These are phyloP conservation scores for Phytophthora europaea DNA, from an alignment of 352 stramenopile genomes.

Conservation along the genomic window DNA sequence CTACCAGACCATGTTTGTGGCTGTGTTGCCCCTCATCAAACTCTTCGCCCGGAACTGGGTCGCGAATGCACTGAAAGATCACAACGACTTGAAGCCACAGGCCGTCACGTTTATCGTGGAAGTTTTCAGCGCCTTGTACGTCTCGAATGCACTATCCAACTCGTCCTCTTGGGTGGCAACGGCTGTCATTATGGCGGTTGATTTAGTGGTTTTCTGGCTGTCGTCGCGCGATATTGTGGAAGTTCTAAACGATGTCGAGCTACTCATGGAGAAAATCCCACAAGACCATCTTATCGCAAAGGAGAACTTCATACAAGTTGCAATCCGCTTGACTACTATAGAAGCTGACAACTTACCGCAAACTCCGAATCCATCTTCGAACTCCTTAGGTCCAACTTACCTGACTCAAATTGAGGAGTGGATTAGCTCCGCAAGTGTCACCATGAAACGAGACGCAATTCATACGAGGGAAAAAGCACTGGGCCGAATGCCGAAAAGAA, in stretches of 20 bases:
- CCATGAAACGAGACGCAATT: background rate
- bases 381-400: background rate
- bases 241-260: slow-evolving; percentile 14
- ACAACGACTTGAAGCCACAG: slow-evolving; percentile 7
- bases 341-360: background rate
- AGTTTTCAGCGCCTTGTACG: slow-evolving; percentile 14
- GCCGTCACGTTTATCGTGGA: slow-evolving; percentile 13
- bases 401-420: slow-evolving; percentile 1
- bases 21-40: background rate
- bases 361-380: background rate
- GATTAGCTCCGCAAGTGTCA: background rate
- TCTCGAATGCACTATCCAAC: background rate
- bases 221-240: slow-evolving; percentile 3
- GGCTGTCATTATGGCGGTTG: background rate
- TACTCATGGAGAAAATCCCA: slow-evolving; percentile 22
- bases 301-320: slow-evolving; percentile 18
- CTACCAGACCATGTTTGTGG: background rate
- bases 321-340: background rate
- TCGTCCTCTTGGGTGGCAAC: slow-evolving; percentile 2
- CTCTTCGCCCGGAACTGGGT: slow-evolving; percentile 8
- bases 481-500: background rate
- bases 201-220: slow-evolving; percentile 1
- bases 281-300: background rate
- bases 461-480: background rate
- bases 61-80: background rate